Evolutionary conservation across 257 asterid species (phyloP).

Genomic region (Penstemon newberryi): DNA sequence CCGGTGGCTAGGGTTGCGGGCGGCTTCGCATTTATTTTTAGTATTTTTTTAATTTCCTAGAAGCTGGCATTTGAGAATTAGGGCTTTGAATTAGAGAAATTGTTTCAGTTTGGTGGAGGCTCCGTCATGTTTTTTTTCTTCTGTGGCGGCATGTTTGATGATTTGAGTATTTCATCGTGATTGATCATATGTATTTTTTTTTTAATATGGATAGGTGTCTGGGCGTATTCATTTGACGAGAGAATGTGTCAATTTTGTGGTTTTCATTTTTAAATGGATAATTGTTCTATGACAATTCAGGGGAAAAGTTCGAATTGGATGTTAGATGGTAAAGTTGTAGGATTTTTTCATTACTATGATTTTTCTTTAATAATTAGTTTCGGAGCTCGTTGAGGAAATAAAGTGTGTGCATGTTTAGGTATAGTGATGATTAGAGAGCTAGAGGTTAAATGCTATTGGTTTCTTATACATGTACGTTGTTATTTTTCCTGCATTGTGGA

Average conservation of each 20-base stretch:
- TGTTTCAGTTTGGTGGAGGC: not conserved
- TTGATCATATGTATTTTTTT: not conserved
- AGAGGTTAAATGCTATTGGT: not conserved
- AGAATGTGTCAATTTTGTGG: constrained; percentile 3
- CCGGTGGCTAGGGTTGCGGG: constrained; percentile 33
- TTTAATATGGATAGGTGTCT: constrained; percentile 7
- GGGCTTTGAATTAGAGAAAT: constrained; percentile 24
- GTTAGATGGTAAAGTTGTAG: too few species aligned
- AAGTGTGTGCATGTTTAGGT: not conserved
- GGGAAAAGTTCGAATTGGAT: too few species aligned
- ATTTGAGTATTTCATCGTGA: not conserved
- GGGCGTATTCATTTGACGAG: constrained; percentile 23
- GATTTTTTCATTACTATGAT: too few species aligned
- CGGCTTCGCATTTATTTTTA: constrained; percentile 16
- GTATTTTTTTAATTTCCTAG: not conserved
- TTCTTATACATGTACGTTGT: not conserved
- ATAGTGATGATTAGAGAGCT: constrained; percentile 4
- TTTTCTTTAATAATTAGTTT: too few species aligned
- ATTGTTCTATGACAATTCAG: constrained; percentile 7
- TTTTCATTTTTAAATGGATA: not conserved
- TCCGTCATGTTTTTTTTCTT: not conserved
- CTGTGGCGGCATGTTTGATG: not conserved
- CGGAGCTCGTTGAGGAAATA: too few species aligned
- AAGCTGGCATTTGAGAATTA: constrained; percentile 2
- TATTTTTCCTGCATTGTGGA: not conserved